phyloP scores from a whole-genome alignment of 2,329 filamentous ascomycete species.

The Penicillium griseofulvum region DNA sequence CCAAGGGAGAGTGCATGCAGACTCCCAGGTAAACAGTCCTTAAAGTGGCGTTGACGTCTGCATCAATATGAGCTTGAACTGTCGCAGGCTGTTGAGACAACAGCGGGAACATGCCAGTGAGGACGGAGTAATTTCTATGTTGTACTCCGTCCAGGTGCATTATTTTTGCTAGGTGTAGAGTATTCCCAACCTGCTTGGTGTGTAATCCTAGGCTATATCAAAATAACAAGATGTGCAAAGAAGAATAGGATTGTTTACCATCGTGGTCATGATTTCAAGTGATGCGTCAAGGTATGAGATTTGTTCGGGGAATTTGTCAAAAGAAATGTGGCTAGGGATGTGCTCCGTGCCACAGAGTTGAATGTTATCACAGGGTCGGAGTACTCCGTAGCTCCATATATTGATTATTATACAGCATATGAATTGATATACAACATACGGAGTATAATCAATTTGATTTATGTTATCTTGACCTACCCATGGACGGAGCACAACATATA shows the following conservation, averaged over 20 bases:
- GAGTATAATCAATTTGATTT: background rate
- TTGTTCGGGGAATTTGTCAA: background rate
- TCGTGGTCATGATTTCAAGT: background rate
- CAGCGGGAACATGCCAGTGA: background rate
- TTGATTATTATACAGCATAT: background rate
- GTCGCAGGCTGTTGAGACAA: background rate
- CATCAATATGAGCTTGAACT: background rate
- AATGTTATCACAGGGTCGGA: too few relatives aligned
- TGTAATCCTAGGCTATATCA: background rate
- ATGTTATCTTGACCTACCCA: too few relatives aligned
- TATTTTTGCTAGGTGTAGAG: background rate
- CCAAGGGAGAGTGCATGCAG: background rate
- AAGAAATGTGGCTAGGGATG: background rate
- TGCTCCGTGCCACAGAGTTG: too few relatives aligned
- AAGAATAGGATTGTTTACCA: background rate
- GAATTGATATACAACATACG: too few relatives aligned
- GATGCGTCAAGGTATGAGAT: background rate
- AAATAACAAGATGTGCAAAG: background rate
- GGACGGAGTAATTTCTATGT: background rate
- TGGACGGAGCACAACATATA: too few relatives aligned
- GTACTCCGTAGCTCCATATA: background rate
- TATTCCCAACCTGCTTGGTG: background rate
- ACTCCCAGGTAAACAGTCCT: background rate
- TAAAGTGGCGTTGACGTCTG: background rate
- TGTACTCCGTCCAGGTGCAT: background rate